Base-by-base conservation (phyloP, 768 basidiomycete genomes). In the Termitomyces sp. region DNA sequence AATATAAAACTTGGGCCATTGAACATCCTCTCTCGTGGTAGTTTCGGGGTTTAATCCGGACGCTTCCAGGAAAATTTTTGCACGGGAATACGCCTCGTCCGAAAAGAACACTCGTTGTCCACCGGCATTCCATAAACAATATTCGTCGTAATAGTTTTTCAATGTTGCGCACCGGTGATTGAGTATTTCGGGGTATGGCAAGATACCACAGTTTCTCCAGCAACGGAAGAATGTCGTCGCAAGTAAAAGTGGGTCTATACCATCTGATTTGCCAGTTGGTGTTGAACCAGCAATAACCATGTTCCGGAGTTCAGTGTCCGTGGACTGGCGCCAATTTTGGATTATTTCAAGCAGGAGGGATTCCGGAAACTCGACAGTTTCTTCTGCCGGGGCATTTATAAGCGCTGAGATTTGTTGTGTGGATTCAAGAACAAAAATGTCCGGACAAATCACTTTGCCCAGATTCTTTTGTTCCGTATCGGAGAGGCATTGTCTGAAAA, bases 171-270 rank as follows among this genome's bases (percentile, higher is more conserved):
- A 51, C 1, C 0, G 0, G 22, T 51, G 40, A 2, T 9, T 28
- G 40, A 55, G 47, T 19, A 55, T 22, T 30, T 55, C 47, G n/a
- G 54, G 54, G 7, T 55, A 55, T 26, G 21, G 26, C 30, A n/a
- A 26, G 4, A 2, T 8, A 4, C 4, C 2, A 10, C 12, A 32
- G 14, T 4, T 0, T 40, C 6, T 10, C 52, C 45, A 42, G n/a
- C 54, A 55, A 21, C 21, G 12, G 32, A 55, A 49, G 1, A 43
- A n/a, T n/a, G 54, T 37, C 5, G 54, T 55, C 28, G 54, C 54
- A n/a, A 55, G 54, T 17, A 8, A n/a, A 19, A 49, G 54, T 11
- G 40, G 28, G 14, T 55, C 41, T 4, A 21, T 21, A 49, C 4
- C 40, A 9, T 14, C 22, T 3, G 14, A n/a, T 21, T 32, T 19